Conservation (phyloP, 805 yeast genomes). For the Candida stauntonica region DNA sequence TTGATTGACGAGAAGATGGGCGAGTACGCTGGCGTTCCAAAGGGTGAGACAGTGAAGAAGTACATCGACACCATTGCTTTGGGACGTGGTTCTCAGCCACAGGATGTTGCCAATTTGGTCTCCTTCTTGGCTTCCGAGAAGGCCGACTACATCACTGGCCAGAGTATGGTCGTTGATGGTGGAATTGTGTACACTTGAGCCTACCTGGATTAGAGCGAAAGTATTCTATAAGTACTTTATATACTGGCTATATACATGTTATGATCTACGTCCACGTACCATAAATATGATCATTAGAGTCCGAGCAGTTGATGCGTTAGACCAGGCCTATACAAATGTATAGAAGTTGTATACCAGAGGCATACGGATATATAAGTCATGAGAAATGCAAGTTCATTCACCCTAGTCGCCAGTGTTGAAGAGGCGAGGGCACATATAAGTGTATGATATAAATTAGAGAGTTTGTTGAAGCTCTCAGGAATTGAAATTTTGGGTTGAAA, state of each 20-base stretch:
- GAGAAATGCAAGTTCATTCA: no score
- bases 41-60: slow-evolving; percentile 27
- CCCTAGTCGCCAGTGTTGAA: no score
- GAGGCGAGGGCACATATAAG: no score
- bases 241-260: no score
- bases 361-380: no score
- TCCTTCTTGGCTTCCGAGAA: slow-evolving; percentile 34
- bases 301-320: slow-evolving; percentile 17
- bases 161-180: slow-evolving; percentile 33
- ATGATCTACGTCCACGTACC: no score
- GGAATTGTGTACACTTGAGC: slow-evolving; percentile 27
- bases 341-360: no score
- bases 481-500: slow-evolving; percentile 6
- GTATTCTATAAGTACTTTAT: no score
- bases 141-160: slow-evolving; percentile 34
- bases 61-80: slow-evolving; percentile 29
- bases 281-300: slow-evolving; percentile 2
- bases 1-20: slow-evolving; percentile 25
- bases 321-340: no score
- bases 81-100: slow-evolving; percentile 33
- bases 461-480: slow-evolving; percentile 11
- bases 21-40: slow-evolving; percentile 22
- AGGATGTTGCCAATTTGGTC: slow-evolving; percentile 34
- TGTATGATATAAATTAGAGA: slow-evolving; percentile 3
- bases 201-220: no score